A percentile compares a stretch with the other conserved stretches of the same genome.
Conservation (phyloP, 1,139 yeast species). For the Kodamaea anthophila region DNA sequence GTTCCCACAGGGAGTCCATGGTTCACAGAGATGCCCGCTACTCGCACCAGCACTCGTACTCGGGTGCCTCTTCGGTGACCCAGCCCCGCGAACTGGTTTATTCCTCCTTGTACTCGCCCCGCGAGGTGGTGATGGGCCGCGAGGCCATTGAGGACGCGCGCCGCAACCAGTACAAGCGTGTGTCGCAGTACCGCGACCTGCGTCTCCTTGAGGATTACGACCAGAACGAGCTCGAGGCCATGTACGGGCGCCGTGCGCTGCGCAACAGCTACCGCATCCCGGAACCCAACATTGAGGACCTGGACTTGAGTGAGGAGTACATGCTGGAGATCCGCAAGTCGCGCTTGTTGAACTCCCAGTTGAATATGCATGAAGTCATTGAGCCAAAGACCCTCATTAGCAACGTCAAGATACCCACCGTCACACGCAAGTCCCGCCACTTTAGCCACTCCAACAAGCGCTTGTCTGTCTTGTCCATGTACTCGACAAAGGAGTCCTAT, state of each 20-base stretch:
- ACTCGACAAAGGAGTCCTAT: conserved; percentile 62
- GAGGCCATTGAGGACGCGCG: too few relatives aligned
- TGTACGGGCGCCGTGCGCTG: too few relatives aligned
- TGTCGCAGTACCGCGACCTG: conserved; percentile 18
- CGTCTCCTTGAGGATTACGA: conserved; percentile 18
- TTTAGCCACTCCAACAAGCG: conserved; percentile 61
- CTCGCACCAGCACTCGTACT: too few relatives aligned
- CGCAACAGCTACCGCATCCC: conserved; percentile 30
- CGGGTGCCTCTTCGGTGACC: too few relatives aligned
- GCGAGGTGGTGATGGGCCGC: too few relatives aligned
- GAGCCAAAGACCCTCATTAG: conserved; percentile 38
- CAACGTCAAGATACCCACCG: conserved; percentile 62
- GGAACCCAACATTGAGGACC: conserved; percentile 31
- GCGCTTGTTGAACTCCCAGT: conserved; percentile 38
- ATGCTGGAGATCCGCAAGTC: conserved; percentile 41
- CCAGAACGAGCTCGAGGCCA: too few relatives aligned
- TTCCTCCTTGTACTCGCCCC: too few relatives aligned
- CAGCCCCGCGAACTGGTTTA: too few relatives aligned
- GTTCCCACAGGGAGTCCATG: conserved; percentile 35
- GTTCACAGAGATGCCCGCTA: conserved; percentile 16
- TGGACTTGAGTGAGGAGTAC: conserved; percentile 41
- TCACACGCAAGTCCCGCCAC: conserved; percentile 60
- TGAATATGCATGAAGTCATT: conserved; percentile 20
- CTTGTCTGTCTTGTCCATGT: conserved; percentile 61
- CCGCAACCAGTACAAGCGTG: conserved; percentile 6